Conservation (phyloP, 306 rosid genomes). For the Betula pendula region DNA sequence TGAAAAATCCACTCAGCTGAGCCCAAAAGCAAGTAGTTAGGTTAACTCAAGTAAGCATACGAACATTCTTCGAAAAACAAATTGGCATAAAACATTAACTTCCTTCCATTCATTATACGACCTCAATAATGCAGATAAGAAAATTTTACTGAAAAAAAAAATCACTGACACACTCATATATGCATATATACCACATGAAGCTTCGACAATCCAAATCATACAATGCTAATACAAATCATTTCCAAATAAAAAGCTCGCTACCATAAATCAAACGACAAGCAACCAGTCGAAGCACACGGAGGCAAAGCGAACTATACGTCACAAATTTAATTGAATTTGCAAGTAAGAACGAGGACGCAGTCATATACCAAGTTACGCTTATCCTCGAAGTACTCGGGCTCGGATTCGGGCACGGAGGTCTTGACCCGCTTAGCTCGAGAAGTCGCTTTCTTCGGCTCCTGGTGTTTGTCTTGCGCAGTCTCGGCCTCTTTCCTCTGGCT, state of each 20-base stretch:
- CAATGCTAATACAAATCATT: background rate
- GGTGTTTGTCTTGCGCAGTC: constrained; percentile 26
- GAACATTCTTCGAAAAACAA: background rate
- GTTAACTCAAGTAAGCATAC: background rate
- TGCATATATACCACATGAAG: background rate
- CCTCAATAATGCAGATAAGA: background rate
- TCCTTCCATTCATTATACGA: background rate
- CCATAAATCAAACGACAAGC: too few relatives aligned
- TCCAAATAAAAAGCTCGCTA: too few relatives aligned
- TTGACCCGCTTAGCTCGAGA: constrained; percentile 55
- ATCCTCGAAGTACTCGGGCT: constrained; percentile 53
- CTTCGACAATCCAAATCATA: background rate
- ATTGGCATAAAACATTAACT: background rate
- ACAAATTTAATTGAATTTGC: background rate
- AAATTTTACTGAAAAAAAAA: background rate
- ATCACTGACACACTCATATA: background rate
- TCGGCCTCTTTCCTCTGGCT: constrained; percentile 32
- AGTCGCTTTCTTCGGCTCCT: constrained; percentile 29
- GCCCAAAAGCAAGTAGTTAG: background rate
- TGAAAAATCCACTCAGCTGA: background rate
- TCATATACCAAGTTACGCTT: constrained; percentile 51
- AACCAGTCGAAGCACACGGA: background rate
- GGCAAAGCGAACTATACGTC: background rate
- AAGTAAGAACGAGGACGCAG: background rate
- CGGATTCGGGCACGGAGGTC: constrained; percentile 42